These are phyloP conservation scores for Acacia crassicarpa DNA, from an alignment of 306 rosid species.

Conservation along the genomic window DNA sequence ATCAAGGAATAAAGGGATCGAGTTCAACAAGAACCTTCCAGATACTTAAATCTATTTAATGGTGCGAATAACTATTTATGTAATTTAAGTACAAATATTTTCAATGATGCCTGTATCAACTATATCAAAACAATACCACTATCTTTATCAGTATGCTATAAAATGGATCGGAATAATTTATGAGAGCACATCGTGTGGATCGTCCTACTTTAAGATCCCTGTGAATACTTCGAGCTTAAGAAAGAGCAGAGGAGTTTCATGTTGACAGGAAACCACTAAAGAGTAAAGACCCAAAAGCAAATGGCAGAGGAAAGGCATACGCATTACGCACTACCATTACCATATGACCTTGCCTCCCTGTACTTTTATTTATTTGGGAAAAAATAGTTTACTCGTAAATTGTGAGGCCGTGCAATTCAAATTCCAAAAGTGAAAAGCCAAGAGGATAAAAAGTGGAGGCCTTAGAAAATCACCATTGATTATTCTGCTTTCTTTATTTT, in stretches of 20 bases:
- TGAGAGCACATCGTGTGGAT: neutral
- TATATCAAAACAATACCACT: neutral
- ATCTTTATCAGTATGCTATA: neutral
- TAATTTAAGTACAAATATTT: too few species aligned
- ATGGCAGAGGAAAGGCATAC: neutral
- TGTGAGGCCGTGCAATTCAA: neutral
- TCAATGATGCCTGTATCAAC: neutral
- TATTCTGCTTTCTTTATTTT: neutral
- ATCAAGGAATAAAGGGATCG: neutral
- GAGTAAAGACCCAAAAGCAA: conserved; percentile 8
- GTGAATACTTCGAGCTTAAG: conserved; percentile 44
- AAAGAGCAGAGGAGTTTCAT: neutral
- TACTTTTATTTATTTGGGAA: neutral
- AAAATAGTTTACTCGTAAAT: neutral
- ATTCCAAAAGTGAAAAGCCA: neutral
- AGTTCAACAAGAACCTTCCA: neutral
- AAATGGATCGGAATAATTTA: neutral
- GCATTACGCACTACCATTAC: neutral
- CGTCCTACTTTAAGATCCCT: neutral
- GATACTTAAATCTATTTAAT: neutral
- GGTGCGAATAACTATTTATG: neutral
- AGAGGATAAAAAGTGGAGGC: neutral
- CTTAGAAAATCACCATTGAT: neutral
- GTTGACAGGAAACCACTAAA: neutral
- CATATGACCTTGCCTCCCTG: neutral